phyloP scores from a whole-genome alignment of 2,329 filamentous ascomycete genomes.

The Coniochaeta sp. region DNA sequence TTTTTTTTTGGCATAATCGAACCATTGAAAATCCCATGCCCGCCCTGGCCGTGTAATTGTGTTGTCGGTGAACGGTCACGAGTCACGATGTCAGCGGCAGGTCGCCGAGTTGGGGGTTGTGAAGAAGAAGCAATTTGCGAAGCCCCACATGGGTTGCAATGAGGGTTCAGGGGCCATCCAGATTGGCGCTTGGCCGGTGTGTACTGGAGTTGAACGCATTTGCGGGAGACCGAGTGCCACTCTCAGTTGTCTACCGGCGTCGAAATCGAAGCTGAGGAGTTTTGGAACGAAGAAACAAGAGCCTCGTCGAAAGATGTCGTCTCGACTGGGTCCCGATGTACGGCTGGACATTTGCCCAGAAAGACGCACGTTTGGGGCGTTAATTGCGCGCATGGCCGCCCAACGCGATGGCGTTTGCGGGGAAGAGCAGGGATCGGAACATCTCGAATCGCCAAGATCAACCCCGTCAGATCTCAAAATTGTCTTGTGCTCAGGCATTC shows the following conservation, averaged over 20 bases:
- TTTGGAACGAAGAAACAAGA: no score
- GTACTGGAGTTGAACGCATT: no score
- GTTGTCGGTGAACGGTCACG: background rate
- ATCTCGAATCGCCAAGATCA: background rate
- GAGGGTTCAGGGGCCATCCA: background rate
- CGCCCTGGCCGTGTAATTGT: background rate
- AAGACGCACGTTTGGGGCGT: background rate
- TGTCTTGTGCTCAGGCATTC: no score
- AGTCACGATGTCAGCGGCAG: background rate
- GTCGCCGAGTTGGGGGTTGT: background rate
- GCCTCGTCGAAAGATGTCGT: background rate
- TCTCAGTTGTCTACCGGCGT: background rate
- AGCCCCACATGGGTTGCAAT: background rate
- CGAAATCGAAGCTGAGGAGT: background rate
- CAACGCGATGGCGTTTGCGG: constrained; percentile 1
- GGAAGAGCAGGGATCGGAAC: background rate
- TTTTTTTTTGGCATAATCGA: no score
- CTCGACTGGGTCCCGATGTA: background rate
- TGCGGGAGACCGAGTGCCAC: no score
- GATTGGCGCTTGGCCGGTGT: background rate
- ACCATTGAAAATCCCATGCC: no score
- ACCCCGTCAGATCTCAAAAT: background rate
- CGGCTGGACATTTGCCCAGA: no score
- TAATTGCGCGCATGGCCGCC: background rate
- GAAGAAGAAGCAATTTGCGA: background rate